Evolutionary conservation across 129 eudicot species (phyloP).

Genomic region (Centrapalus pauciflorus): DNA sequence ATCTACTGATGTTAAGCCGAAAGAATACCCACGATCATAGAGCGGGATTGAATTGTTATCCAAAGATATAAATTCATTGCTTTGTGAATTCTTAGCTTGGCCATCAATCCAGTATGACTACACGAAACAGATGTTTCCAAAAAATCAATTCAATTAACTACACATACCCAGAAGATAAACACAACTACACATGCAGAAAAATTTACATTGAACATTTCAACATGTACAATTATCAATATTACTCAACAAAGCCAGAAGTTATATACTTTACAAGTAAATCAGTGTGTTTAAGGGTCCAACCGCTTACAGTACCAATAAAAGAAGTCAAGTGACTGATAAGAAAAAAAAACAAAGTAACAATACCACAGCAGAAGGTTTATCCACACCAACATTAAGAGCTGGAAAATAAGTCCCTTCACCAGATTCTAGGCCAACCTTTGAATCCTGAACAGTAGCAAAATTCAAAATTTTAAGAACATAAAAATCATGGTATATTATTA

Average conservation of each 20-base stretch:
- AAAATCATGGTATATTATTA: not conserved
- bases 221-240: not conserved
- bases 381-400: constrained; percentile 67
- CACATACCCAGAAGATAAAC: too few relatives aligned
- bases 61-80: constrained; percentile 39
- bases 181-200: not conserved
- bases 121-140: constrained; percentile 11
- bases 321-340: not conserved
- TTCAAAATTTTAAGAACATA: not conserved
- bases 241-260: not conserved
- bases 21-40: constrained; percentile 83
- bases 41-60: constrained; percentile 78
- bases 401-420: constrained; percentile 94
- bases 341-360: not conserved
- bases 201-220: too few relatives aligned
- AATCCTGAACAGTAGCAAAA: constrained; percentile 41
- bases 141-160: not conserved
- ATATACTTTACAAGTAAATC: not conserved
- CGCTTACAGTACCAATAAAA: not conserved
- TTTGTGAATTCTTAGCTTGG: constrained; percentile 41
- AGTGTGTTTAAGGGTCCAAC: not conserved
- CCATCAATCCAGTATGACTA: constrained; percentile 84
- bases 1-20: constrained; percentile 52
- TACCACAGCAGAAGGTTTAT: constrained; percentile 76
- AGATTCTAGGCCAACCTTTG: constrained; percentile 47